Conservation (phyloP, 441 rosid genomes). For the Sinapis alba region DNA sequence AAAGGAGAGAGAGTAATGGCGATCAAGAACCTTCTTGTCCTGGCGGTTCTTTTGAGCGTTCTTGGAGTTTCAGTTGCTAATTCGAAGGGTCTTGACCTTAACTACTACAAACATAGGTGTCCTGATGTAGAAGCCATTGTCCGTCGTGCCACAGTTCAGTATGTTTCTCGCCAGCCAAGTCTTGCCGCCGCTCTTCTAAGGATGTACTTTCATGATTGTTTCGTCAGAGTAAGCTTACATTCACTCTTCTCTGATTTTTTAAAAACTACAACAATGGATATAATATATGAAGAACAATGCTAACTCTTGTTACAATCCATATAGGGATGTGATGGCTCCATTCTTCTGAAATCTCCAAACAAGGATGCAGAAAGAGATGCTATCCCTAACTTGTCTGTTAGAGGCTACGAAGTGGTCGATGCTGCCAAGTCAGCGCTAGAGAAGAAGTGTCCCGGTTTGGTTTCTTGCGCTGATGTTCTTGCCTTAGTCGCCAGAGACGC, state of each 20-base stretch:
- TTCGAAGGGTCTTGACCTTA: slow-evolving; percentile 41
- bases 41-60: slow-evolving; percentile 36
- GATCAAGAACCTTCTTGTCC: slow-evolving; percentile 34
- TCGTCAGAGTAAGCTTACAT: slow-evolving; percentile 55
- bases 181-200: slow-evolving; percentile 62
- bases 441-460: slow-evolving; percentile 56
- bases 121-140: slow-evolving; percentile 49
- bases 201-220: slow-evolving; percentile 73
- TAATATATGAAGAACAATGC: background rate
- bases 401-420: slow-evolving; percentile 57
- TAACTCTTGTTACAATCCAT: background rate
- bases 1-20: slow-evolving; percentile 38
- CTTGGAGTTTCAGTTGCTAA: slow-evolving; percentile 31
- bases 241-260: background rate
- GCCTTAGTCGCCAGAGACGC: slow-evolving; percentile 61
- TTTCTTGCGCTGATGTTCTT: slow-evolving; percentile 61
- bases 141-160: slow-evolving; percentile 27
- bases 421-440: slow-evolving; percentile 52
- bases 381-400: slow-evolving; percentile 43
- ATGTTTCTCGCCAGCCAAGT: slow-evolving; percentile 47
- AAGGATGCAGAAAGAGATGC: slow-evolving; percentile 54
- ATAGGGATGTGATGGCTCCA: slow-evolving; percentile 69
- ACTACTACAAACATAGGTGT: slow-evolving; percentile 50
- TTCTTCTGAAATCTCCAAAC: slow-evolving; percentile 48
- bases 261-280: background rate